phyloP scores from a whole-genome alignment of 2,329 filamentous ascomycete genomes.

The Pestalotiopsis sp. region DNA sequence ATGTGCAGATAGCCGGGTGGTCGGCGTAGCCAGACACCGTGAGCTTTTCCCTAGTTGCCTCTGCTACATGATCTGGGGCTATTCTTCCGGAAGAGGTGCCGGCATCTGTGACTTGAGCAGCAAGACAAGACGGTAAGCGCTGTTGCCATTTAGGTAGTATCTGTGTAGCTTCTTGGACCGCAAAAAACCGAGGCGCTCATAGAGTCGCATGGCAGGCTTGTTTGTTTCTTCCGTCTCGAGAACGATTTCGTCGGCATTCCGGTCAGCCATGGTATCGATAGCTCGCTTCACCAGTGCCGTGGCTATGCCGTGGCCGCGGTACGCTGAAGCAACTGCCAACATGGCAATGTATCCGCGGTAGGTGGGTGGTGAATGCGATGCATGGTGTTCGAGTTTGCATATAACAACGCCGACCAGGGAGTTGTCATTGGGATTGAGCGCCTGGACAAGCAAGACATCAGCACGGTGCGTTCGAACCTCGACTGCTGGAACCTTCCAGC shows the following conservation, averaged over 20 bases:
- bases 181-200: conserved; percentile 90
- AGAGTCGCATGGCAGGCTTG: conserved; percentile 84
- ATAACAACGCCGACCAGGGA: conserved; percentile 87
- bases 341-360: conserved; percentile 96
- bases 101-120: conserved; percentile 62
- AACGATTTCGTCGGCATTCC: conserved; percentile 89
- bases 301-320: conserved; percentile 84
- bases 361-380: conserved; percentile 73
- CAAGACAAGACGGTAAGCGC: conserved; percentile 85
- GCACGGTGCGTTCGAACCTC: not conserved
- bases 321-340: conserved; percentile 84
- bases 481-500: not conserved
- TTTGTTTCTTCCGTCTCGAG: conserved; percentile 97
- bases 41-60: too few species aligned
- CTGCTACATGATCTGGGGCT: not conserved
- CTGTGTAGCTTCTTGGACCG: conserved; percentile 90
- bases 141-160: conserved; percentile 96
- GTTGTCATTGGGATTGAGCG: conserved; percentile 60
- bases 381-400: conserved; percentile 90
- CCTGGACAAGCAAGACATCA: conserved; percentile 41
- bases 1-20: too few species aligned
- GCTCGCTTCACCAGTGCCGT: conserved; percentile 87
- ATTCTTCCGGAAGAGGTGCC: conserved; percentile 3
- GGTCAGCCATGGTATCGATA: conserved; percentile 85
- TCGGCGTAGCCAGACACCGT: too few species aligned